Evolutionary conservation across 2,329 filamentous ascomycete species (phyloP).

Genomic region (Blastomyces parvus): DNA sequence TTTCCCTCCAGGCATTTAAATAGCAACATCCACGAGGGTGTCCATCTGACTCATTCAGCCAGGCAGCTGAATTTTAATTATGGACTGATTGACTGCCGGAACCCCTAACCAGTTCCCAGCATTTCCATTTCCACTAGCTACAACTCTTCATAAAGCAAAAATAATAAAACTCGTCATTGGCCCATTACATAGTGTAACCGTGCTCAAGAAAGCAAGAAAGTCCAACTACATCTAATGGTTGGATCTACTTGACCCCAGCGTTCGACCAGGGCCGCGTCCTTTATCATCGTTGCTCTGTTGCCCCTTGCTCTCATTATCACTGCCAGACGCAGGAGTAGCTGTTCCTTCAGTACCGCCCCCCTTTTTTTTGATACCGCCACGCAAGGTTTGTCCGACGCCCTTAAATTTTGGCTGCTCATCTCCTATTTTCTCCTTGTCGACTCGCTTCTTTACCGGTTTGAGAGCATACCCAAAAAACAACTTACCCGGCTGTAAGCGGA

Average conservation of each 20-base stretch:
- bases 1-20: too few relatives aligned
- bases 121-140: too few relatives aligned
- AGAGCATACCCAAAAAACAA: slow-evolving; percentile 95
- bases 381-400: slow-evolving; percentile 73
- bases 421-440: slow-evolving; percentile 48
- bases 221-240: slow-evolving; percentile 6
- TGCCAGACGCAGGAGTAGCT: slow-evolving; percentile 30
- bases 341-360: slow-evolving; percentile 17
- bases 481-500: slow-evolving; percentile 77
- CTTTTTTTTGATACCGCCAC: slow-evolving; percentile 53
- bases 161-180: too few relatives aligned
- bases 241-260: slow-evolving; percentile 10
- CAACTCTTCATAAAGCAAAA: too few relatives aligned
- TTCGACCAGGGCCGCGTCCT: slow-evolving; percentile 8
- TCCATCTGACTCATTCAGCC: too few relatives aligned
- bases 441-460: slow-evolving; percentile 73
- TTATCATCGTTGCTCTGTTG: slow-evolving; percentile 13
- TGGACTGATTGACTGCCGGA: too few relatives aligned
- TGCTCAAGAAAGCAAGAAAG: neutral
- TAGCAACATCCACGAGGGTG: too few relatives aligned
- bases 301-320: slow-evolving; percentile 24
- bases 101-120: too few relatives aligned
- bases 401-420: slow-evolving; percentile 64
- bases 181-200: too few relatives aligned
- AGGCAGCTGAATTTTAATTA: too few relatives aligned